Evolutionary conservation across 2,329 filamentous ascomycete genomes (phyloP), one percentile per base, ranked within the genome.

Genomic region (Acrodontium crateriforme): DNA sequence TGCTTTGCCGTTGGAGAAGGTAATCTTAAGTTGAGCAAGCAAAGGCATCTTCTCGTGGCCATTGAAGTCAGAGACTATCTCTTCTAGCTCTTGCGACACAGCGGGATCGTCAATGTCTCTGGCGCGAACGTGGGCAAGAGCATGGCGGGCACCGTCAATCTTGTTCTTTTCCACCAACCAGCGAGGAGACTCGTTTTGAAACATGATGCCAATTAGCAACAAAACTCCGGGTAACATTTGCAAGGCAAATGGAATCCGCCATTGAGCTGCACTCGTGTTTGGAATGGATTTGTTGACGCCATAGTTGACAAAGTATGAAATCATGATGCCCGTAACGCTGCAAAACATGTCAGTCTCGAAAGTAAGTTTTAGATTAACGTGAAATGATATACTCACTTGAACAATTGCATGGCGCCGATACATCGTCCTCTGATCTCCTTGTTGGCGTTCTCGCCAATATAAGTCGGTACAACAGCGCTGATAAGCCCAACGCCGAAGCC

Each of bases 371-470:
- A 43, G 42, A 50, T 49, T 47, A 53, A 53, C 26, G 39, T 44
- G 46, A 41, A 31, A 45, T 34, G 17, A 4, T 6, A 9, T n/a
- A 34, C 39, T 31, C 22, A 42, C 39, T 47, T 47, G 34, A 47
- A 47, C 9, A 47, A 26, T 25, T 48, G 45, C 44, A 46, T 46
- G 9, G 38, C 40, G 9, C 45, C 45, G 27, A 47, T 47, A 28
- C 42, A 47, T 12, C 45, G 32, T 5, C 45, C 45, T 28, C 45
- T 28, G 27, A 48, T 48, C 31, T 45, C n/a, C n/a, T n/a, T n/a
- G n/a, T n/a, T n/a, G 2, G 67, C 56, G 39, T 71, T 73, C 39
- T 74, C 69, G 0, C 67, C 63, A 20, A 74, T 65, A 45, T 71
- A 73, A 3, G 67, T 61, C 3, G 69, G 68, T 10, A 65, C 65